These are phyloP conservation scores for Rhizomucor pusillus DNA, from an alignment of 371 early-diverging fungal genomes.

Conservation along the genomic window DNA sequence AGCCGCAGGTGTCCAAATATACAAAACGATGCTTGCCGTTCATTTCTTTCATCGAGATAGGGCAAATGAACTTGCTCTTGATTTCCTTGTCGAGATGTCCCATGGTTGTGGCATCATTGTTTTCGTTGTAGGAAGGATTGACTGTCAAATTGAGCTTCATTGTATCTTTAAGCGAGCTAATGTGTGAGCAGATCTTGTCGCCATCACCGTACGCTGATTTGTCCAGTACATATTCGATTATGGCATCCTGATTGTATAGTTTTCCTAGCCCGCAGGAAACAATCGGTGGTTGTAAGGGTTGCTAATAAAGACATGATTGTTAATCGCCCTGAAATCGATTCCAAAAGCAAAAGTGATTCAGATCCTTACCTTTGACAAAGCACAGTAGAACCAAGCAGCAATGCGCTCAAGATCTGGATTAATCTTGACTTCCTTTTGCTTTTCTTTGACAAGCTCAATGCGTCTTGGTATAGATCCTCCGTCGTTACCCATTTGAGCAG, in stretches of 20 bases:
- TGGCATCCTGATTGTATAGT: conserved; percentile 89
- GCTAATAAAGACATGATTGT: conserved; percentile 20
- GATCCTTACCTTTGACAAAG: conserved; percentile 75
- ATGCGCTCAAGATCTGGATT: conserved; percentile 71
- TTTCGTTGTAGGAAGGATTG: conserved; percentile 66
- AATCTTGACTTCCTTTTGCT: conserved; percentile 67
- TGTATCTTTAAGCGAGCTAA: conserved; percentile 73
- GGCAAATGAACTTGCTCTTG: conserved; percentile 78
- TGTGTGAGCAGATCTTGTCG: conserved; percentile 78
- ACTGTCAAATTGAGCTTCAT: conserved; percentile 67
- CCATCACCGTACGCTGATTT: conserved; percentile 78
- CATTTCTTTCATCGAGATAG: conserved; percentile 92
- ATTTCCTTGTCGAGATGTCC: conserved; percentile 51
- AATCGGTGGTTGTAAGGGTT: conserved; percentile 73
- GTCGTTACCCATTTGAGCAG: conserved; percentile 82
- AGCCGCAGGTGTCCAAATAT: conserved; percentile 81
- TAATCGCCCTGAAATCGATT: neutral
- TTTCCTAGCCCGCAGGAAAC: conserved; percentile 83
- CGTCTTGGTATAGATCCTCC: conserved; percentile 96
- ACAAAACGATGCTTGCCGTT: conserved; percentile 86
- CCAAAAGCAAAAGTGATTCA: neutral
- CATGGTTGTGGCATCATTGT: conserved; percentile 37
- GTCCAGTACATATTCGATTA: conserved; percentile 84
- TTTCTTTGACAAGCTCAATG: conserved; percentile 90
- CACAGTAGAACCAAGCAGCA: conserved; percentile 80